Base-by-base conservation (phyloP, 75 land plant species). In the Selaginella moellendorffii region DNA sequence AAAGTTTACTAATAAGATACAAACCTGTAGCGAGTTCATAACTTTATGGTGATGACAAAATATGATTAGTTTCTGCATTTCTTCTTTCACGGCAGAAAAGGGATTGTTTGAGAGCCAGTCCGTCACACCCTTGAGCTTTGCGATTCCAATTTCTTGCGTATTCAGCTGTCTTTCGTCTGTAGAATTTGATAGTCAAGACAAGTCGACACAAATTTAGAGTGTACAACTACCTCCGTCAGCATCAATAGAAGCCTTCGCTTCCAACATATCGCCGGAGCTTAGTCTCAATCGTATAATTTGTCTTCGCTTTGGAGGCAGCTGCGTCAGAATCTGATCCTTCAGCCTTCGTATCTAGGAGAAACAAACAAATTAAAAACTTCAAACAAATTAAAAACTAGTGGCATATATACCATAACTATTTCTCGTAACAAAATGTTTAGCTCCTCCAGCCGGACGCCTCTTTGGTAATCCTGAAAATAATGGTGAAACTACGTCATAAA, bases 41-140 rank as follows among this genome's bases (percentile, higher is more conserved):
- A 93, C 96, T 63, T 82, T 84, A 29, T 73, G 62, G 69, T 93
- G 96, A 69, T 88, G 95, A 26, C 78, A 90, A 85, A 93, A 93
- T 26, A 93, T 77, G 53, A 93, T 79, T 84, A 83, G 88, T 74
- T 93, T 85, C 42, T 71, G 77, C 51, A 69, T 31, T 53, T 30
- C 53, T 42, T 54, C 67, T 51, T 52, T 22, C n/a, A 54, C 70
- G 14, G 75, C 58, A 52, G 78, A 46, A 1, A 85, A 30, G 9
- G 78, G 69, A 74, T 88, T 82, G 63, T 82, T 73, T 24, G 72
- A 82, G 60, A 93, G 69, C 98, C 98, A 93, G 53, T 93, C 87
- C 67, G 63, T 68, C 54, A 88, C 81, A n/a, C 82, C 86, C 53
- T 80, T 68, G 0, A 93, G 72, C 64, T 93, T 93, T 42, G 96